Evolutionary conservation across 2,329 filamentous ascomycete genomes (phyloP).

Genomic region (Zymoseptoria ardabiliae): DNA sequence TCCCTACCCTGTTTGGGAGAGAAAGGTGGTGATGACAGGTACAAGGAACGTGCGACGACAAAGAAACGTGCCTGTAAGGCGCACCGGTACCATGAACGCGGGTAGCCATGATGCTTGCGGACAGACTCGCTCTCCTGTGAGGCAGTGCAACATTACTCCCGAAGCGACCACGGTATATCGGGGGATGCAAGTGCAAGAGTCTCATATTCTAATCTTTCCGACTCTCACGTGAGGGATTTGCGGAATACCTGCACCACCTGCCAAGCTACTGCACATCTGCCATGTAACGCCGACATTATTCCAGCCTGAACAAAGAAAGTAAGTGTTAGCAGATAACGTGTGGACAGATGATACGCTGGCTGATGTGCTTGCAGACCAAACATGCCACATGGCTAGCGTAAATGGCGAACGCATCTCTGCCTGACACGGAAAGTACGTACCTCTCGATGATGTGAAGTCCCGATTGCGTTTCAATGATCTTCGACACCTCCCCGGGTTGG

Average conservation of each 20-base stretch:
- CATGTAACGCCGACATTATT: conserved; percentile 6
- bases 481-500: conserved; percentile 77
- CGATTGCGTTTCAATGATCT: conserved; percentile 83
- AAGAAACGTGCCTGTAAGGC: not conserved
- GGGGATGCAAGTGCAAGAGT: not conserved
- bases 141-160: not conserved
- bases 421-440: conserved; percentile 42
- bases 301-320: conserved; percentile 17
- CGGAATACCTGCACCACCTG: not conserved
- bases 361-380: not conserved
- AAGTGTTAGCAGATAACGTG: conserved; percentile 11
- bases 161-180: not conserved
- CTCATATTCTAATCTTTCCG: not conserved
- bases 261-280: not conserved
- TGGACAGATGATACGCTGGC: not conserved
- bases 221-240: not conserved
- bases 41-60: not conserved
- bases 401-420: not conserved
- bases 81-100: not conserved
- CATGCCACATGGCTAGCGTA: not conserved
- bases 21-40: not conserved
- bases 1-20: not conserved
- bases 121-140: not conserved
- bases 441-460: conserved; percentile 94
- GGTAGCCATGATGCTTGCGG: not conserved